Conservation (phyloP, 352 stramenopile genomes). For the Achlya hypogyna region DNA sequence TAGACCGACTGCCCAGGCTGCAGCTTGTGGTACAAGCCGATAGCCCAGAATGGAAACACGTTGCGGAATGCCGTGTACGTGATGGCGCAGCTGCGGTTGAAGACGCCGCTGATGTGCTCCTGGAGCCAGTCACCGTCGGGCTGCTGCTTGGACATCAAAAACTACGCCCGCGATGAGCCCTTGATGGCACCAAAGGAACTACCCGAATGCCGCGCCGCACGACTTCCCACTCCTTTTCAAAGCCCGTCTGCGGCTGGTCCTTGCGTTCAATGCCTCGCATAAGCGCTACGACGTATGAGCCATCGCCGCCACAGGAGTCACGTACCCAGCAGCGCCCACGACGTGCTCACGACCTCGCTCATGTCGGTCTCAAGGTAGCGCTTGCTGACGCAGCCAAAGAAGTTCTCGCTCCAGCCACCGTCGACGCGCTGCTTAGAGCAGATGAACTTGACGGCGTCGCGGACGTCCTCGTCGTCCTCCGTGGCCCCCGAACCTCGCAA, state of each 20-base stretch:
- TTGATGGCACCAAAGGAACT: neutral
- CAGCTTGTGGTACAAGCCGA: constrained; percentile 47
- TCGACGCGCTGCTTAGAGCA: constrained; percentile 73
- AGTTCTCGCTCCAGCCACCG: constrained; percentile 88
- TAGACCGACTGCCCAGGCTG: neutral
- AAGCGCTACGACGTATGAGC: constrained; percentile 22
- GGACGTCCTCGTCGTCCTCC: constrained; percentile 29
- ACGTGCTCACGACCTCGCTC: constrained; percentile 79
- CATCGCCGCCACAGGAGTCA: constrained; percentile 42
- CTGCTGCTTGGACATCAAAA: constrained; percentile 66
- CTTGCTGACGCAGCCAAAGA: constrained; percentile 85
- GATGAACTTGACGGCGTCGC: constrained; percentile 54
- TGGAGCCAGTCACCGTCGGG: constrained; percentile 82
- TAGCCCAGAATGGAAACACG: constrained; percentile 87
- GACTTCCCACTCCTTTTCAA: constrained; percentile 36
- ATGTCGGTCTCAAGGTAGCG: constrained; percentile 56
- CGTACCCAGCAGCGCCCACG: constrained; percentile 78
- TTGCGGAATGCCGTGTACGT: constrained; percentile 90
- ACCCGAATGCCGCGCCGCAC: constrained; percentile 39
- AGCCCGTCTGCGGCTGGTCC: neutral
- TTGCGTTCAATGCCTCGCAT: constrained; percentile 16
- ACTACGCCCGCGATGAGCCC: constrained; percentile 23
- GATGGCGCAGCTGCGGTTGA: constrained; percentile 88
- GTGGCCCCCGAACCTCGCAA: constrained; percentile 25
- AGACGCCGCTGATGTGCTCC: constrained; percentile 86